A percentile compares a stretch with the other conserved stretches of the same genome.
These are phyloP conservation scores for Candolleomyces eurysporus DNA, from an alignment of 768 basidiomycete species.

Conservation along the genomic window DNA sequence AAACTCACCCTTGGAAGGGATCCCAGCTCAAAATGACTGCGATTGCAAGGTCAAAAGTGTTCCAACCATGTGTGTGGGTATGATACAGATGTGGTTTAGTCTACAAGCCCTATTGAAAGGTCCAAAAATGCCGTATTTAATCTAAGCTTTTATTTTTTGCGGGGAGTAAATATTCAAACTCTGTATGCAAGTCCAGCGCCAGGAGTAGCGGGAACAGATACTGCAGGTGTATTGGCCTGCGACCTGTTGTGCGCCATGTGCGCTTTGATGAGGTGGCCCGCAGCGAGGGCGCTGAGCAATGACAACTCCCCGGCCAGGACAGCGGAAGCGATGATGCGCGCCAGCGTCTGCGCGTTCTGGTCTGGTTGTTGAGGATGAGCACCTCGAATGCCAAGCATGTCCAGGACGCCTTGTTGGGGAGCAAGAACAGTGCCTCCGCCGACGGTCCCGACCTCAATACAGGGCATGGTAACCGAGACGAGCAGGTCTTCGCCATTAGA, in stretches of 20 bases:
- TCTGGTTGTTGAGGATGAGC: conserved; percentile 87
- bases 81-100: no score
- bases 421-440: conserved; percentile 56
- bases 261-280: conserved; percentile 90
- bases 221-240: conserved; percentile 71
- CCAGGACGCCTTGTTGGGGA: conserved; percentile 87
- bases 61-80: no score
- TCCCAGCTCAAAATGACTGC: no score
- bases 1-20: no score
- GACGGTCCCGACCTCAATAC: no score
- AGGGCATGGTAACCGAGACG: conserved; percentile 91
- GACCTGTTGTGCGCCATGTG: conserved; percentile 92
- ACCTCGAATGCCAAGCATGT: conserved; percentile 91
- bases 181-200: no score
- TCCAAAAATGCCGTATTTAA: no score
- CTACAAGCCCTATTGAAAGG: no score
- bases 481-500: conserved; percentile 77
- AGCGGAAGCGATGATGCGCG: conserved; percentile 83
- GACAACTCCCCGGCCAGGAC: conserved; percentile 98
- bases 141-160: no score
- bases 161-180: no score
- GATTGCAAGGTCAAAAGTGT: no score
- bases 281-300: conserved; percentile 87
- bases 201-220: no score
- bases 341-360: conserved; percentile 84